phyloP scores from a whole-genome alignment of 225 moss, liverwort and hornwort genomes.

The Pseudoscleropodium purum region DNA sequence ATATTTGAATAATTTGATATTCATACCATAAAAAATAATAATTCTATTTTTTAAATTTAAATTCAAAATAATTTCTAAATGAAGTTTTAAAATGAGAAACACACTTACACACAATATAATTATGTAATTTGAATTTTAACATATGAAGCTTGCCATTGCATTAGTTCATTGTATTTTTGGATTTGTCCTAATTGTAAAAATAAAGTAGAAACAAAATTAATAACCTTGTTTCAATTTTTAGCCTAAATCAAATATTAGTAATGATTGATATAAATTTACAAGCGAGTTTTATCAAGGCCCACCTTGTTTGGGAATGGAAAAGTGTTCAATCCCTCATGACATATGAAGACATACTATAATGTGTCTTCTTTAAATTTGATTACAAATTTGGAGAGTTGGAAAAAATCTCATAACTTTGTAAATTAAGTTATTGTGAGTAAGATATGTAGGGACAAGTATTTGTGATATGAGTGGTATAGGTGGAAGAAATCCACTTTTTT shows the following conservation, averaged over 20 bases:
- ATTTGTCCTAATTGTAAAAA: not conserved
- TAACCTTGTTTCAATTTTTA: not conserved
- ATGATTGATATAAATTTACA: not conserved
- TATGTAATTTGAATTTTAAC: not conserved
- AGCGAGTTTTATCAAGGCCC: not conserved
- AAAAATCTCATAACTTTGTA: not conserved
- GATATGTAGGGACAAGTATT: not conserved
- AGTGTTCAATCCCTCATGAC: fast-evolving
- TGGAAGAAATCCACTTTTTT: not conserved
- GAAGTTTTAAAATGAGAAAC: fast-evolving
- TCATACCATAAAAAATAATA: not conserved
- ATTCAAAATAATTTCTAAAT: not conserved
- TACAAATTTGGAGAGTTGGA: not conserved
- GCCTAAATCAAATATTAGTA: not conserved
- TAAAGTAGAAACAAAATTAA: not conserved
- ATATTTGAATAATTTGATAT: not conserved
- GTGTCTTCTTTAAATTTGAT: not conserved
- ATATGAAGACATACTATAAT: not conserved
- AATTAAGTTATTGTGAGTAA: not conserved
- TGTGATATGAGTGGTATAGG: not conserved
- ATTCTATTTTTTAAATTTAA: not conserved
- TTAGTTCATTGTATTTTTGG: not conserved
- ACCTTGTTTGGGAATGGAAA: not conserved
- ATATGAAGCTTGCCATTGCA: not conserved
- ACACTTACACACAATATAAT: not conserved